A percentile compares a stretch with the other conserved stretches of the same genome.
phyloP scores from a whole-genome alignment of 805 yeast species.

The Metschnikowia reukaufii region DNA sequence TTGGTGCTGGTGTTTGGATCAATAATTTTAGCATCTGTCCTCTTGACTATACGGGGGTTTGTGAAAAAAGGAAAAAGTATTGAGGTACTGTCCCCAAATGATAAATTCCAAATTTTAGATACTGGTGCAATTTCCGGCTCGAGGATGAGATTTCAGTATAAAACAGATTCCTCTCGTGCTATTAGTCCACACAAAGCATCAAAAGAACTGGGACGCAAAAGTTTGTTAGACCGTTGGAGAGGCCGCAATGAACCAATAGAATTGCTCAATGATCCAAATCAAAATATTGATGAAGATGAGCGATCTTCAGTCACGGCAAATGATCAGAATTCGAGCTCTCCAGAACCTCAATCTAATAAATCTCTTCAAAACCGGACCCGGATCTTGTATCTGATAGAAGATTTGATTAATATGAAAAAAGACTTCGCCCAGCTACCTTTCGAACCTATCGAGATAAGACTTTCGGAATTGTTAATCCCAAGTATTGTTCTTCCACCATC shows the following conservation, averaged over 20 bases:
- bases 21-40: constrained; percentile 9
- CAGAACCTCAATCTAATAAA: neutral
- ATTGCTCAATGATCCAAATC: constrained; percentile 1
- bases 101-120: neutral
- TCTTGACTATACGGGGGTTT: constrained; percentile 11
- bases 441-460: constrained; percentile 8
- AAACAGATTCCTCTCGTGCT: neutral
- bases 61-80: constrained; percentile 7
- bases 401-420: constrained; percentile 3
- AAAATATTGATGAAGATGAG: neutral
- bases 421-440: constrained; percentile 1
- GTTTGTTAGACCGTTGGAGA: constrained; percentile 8
- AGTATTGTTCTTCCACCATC: constrained; percentile 2
- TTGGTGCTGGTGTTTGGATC: constrained; percentile 11
- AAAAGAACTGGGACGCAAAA: constrained; percentile 3
- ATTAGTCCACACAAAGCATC: constrained; percentile 2
- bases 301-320: constrained; percentile 7
- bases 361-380: neutral
- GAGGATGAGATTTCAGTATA: neutral
- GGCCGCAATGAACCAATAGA: neutral
- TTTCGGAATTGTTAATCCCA: constrained; percentile 11
- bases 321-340: neutral
- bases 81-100: neutral
- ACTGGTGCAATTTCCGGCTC: constrained; percentile 1
- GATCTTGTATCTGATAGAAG: constrained; percentile 4